Percentiles rank a stretch among this genome's conserved stretches.
Conservation (phyloP, 441 rosid genomes). For the Populus tomentosa region DNA sequence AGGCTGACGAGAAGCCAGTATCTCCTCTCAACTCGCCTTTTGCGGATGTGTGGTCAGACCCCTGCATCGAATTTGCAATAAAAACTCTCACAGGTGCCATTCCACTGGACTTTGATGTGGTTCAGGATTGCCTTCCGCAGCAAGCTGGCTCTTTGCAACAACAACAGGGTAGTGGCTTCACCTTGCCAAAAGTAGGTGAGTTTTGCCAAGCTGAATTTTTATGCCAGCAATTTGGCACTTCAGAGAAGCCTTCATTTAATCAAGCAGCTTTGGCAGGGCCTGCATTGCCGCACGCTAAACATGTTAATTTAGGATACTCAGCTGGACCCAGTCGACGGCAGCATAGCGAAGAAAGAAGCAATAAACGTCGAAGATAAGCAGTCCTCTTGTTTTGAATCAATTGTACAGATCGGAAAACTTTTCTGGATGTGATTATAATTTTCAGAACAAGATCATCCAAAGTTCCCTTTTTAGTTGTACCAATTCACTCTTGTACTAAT, state of each 20-base stretch:
- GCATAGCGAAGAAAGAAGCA: conserved; percentile 22
- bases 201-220: conserved; percentile 32
- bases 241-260: conserved; percentile 29
- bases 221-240: conserved; percentile 36
- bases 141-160: conserved; percentile 34
- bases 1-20: conserved; percentile 21
- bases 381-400: conserved; percentile 16
- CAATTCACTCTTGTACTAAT: not conserved
- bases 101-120: conserved; percentile 49
- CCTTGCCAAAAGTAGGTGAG: conserved; percentile 29
- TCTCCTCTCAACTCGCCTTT: conserved; percentile 30
- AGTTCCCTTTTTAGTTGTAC: not conserved
- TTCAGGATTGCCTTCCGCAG: conserved; percentile 29
- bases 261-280: conserved; percentile 26
- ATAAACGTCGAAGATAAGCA: conserved; percentile 26
- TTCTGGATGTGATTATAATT: conserved; percentile 6
- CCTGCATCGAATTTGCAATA: conserved; percentile 92
- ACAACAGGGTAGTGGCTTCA: conserved; percentile 30
- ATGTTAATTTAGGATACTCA: conserved; percentile 21
- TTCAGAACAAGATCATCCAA: conserved; percentile 6
- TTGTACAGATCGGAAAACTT: conserved; percentile 31
- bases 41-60: conserved; percentile 70
- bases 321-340: conserved; percentile 21
- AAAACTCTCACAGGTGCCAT: conserved; percentile 81
- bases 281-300: conserved; percentile 14